Base-by-base conservation (phyloP, 1,284 basidiomycete genomes). In the Malassezia arunalokei region DNA sequence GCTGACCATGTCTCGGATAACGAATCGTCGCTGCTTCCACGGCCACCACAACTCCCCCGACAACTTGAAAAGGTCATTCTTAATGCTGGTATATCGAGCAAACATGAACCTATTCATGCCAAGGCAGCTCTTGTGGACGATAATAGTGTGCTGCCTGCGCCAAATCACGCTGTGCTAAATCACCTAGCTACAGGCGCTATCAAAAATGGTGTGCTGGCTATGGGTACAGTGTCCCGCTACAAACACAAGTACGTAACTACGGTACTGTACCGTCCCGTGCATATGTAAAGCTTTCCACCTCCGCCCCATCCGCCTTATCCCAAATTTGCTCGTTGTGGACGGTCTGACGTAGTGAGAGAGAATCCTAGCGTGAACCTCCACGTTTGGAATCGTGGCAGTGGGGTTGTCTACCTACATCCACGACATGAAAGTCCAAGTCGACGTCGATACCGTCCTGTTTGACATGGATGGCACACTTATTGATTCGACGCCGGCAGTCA, bases 181-280 rank as follows among this genome's bases (percentile, higher is more conserved):
- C 94, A 98, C 74, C 76, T 98, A 54, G 89, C 89, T 57, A 96
- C 92, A 46, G 92, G 87, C 73, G 87, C 90, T 57, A 98, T 98
- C 66, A 81, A 84, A 74, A 88, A 91, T 71, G 90, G 90, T 3
- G 88, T 92, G 41, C 76, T 98, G 40, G 90, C 90, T 33, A 89
- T 96, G 1, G 91, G 86, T 12, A 89, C 84, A 48, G 95, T 92
- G 49, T 91, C 86, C 40, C 78, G 92, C 68, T 98, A 96, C 77
- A 79, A 83, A 75, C 82, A 87, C 76, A 98, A 98, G 45, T 51
- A 51, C 31, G 49, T 51, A 6, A 49, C 49, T 27, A 57, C 45
- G 9, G 40, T 58, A 33, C 41, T 51, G n/a, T 47, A 49, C 31
- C 44, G 45, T 7, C 48, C 52, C 1, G 52, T 54, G 35, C 48